Evolutionary conservation across 2,329 filamentous ascomycete genomes (phyloP).

Genomic region (Xylariaceae sp.): DNA sequence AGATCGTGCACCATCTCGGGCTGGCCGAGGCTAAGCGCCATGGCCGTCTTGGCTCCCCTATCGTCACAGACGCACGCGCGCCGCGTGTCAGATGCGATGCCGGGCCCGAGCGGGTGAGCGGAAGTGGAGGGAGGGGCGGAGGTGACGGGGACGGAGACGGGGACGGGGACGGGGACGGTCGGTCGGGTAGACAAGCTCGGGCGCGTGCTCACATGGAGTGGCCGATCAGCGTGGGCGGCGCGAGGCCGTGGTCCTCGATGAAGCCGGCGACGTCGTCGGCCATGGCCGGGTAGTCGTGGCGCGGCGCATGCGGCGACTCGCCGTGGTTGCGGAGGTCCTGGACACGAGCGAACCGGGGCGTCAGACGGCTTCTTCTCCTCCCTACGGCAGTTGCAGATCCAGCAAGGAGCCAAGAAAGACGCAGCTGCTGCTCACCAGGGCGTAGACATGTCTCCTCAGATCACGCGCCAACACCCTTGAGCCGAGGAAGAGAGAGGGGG

Average conservation of each 20-base stretch:
- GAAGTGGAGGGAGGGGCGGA: no score
- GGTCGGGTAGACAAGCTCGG: no score
- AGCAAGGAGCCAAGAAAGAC: no score
- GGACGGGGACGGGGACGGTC: neutral
- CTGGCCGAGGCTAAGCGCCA: constrained; percentile 70
- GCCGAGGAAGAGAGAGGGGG: neutral
- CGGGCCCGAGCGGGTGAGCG: no score
- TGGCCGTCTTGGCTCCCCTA: constrained; percentile 90
- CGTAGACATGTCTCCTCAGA: constrained; percentile 72
- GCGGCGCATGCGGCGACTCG: constrained; percentile 68
- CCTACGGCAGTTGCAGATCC: constrained; percentile 6
- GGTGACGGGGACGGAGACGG: no score
- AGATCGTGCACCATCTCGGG: constrained; percentile 63
- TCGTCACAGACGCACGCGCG: constrained; percentile 38
- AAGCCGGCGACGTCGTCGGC: constrained; percentile 78
- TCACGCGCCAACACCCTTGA: constrained; percentile 71
- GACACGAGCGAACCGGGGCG: neutral
- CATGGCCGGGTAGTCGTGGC: constrained; percentile 76
- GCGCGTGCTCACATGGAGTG: no score
- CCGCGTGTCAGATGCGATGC: neutral
- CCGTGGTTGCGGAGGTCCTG: constrained; percentile 91
- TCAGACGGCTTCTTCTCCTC: no score
- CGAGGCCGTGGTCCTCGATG: constrained; percentile 62
- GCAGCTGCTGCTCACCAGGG: constrained; percentile 56
- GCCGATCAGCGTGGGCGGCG: constrained; percentile 70